phyloP scores from a whole-genome alignment of 139 green algal genomes.

The Dunaliella sp. region DNA sequence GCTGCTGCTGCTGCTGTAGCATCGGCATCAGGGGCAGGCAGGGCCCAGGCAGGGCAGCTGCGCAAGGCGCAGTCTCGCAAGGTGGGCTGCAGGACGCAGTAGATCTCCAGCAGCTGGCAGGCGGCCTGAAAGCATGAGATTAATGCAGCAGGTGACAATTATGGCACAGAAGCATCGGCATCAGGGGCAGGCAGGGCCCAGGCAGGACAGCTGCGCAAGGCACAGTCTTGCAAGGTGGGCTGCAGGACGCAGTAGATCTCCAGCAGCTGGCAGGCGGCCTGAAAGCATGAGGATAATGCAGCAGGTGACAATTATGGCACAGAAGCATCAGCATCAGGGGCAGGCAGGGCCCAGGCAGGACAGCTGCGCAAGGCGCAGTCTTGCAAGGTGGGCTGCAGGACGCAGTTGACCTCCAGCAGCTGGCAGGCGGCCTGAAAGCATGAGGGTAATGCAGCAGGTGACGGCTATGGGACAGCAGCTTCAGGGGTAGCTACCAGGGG shows the following conservation, averaged over 20 bases:
- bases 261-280: conserved; percentile 23
- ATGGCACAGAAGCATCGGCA: background rate
- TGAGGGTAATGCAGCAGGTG: background rate
- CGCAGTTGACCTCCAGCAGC: conserved; percentile 18
- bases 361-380: background rate
- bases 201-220: background rate
- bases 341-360: background rate
- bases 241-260: background rate
- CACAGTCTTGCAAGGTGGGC: background rate
- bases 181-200: background rate
- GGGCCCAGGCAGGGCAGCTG: background rate
- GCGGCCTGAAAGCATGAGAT: background rate
- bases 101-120: conserved; percentile 23
- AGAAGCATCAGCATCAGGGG: background rate
- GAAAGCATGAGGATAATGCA: background rate
- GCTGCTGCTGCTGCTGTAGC: too few species aligned
- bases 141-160: background rate
- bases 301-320: background rate
- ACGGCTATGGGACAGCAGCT: background rate
- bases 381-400: background rate
- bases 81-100: background rate
- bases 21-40: too few species aligned
- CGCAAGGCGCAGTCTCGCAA: background rate
- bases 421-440: conserved; percentile 10
- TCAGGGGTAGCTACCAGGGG: background rate